Conservation (phyloP, 768 basidiomycete genomes). For the Leccinum subtestaceum region DNA sequence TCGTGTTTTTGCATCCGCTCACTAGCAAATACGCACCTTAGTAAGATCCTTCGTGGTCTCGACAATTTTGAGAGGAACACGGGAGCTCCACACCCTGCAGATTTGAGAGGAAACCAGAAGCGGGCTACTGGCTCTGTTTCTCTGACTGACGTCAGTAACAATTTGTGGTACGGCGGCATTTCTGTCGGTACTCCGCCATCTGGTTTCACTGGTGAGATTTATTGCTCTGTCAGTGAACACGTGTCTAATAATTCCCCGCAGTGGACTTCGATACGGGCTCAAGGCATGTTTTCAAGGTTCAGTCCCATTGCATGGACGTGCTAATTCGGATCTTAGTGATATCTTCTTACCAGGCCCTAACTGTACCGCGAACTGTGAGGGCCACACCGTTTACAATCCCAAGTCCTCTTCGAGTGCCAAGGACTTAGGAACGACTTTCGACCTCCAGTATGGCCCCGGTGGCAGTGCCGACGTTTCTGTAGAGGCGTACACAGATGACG, state of each 20-base stretch:
- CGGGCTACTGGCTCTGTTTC: background rate
- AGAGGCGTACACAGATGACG: slow-evolving; percentile 7
- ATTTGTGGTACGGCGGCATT: slow-evolving; percentile 13
- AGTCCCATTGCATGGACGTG: background rate
- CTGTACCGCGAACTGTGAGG: slow-evolving; percentile 26
- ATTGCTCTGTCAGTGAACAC: background rate
- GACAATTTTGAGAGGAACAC: slow-evolving; percentile 5
- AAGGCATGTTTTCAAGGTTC: slow-evolving; percentile 1
- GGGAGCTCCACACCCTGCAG: background rate
- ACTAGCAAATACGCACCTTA: background rate
- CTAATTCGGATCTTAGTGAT: slow-evolving; percentile 15
- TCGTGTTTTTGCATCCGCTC: background rate
- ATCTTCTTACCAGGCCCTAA: slow-evolving; percentile 26
- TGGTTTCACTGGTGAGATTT: background rate
- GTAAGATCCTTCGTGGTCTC: slow-evolving; percentile 4
- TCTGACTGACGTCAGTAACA: background rate
- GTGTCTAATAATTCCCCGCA: background rate
- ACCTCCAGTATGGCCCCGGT: background rate
- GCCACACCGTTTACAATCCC: slow-evolving; percentile 34
- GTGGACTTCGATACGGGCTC: slow-evolving; percentile 4
- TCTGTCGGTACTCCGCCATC: slow-evolving; percentile 3
- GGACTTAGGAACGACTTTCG: slow-evolving; percentile 1
- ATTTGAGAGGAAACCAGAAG: background rate
- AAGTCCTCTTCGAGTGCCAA: slow-evolving; percentile 8
- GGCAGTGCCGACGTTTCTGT: background rate